Evolutionary conservation across 768 basidiomycete genomes (phyloP).

Genomic region (Hericium rajendrae): DNA sequence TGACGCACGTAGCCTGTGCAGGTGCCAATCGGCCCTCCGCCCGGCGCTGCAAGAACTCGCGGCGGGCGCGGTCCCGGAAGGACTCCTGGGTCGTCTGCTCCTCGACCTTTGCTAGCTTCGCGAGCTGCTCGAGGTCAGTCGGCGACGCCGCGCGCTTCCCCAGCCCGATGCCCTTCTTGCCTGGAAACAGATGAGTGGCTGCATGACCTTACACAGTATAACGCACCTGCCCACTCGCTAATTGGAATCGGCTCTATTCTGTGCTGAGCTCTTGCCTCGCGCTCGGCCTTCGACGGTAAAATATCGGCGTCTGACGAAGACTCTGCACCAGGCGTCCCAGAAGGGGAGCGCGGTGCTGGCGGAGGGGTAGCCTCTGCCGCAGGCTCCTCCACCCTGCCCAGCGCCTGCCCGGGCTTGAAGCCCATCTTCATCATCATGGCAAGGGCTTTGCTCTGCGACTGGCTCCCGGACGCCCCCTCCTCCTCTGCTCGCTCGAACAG

Average conservation of each 20-base stretch:
- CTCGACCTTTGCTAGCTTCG: conserved; percentile 61
- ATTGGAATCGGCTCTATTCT: conserved; percentile 62
- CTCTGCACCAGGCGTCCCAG: background rate
- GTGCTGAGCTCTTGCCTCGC: conserved; percentile 23
- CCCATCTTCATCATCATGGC: conserved; percentile 95
- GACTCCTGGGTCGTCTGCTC: conserved; percentile 44
- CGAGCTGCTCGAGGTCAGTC: conserved; percentile 48
- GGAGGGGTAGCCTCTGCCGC: conserved; percentile 1
- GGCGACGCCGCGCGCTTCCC: conserved; percentile 65
- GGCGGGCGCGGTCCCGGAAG: conserved; percentile 62
- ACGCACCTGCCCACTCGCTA: conserved; percentile 74
- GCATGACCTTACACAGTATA: background rate
- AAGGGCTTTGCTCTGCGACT: conserved; percentile 63
- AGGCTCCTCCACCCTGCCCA: conserved; percentile 39
- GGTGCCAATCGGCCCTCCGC: conserved; percentile 62
- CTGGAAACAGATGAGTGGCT: conserved; percentile 27
- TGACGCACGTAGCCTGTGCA: conserved; percentile 65
- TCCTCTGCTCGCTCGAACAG: conserved; percentile 73
- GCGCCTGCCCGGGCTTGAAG: conserved; percentile 74
- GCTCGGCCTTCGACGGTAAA: no score
- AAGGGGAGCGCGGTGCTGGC: background rate
- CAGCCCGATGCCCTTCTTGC: conserved; percentile 68
- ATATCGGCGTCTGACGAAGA: background rate
- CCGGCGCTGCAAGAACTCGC: conserved; percentile 67
- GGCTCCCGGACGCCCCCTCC: conserved; percentile 38